Conservation (phyloP, 2,329 filamentous ascomycete species). For the Fusarium neocosmosporiellum region DNA sequence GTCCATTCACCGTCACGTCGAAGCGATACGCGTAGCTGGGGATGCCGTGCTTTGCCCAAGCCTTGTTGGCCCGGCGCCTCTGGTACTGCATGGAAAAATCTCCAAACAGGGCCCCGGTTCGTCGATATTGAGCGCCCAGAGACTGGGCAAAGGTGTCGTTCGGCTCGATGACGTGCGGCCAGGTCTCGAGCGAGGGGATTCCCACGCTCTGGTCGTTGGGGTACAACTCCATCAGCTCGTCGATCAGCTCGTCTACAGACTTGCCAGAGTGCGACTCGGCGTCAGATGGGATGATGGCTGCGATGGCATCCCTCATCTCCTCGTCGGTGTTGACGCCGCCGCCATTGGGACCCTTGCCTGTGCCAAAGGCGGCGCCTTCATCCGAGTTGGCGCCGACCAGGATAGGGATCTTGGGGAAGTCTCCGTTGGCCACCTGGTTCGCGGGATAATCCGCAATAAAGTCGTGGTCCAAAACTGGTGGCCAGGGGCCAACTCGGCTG, state of each 20-base stretch:
- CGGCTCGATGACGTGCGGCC: slow-evolving; percentile 46
- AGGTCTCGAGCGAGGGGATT: slow-evolving; percentile 48
- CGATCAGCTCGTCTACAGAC: slow-evolving; percentile 32
- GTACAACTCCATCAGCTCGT: slow-evolving; percentile 42
- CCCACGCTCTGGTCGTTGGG: slow-evolving; percentile 49
- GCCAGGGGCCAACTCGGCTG: slow-evolving; percentile 17
- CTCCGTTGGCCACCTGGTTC: slow-evolving; percentile 45
- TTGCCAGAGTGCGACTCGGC: slow-evolving; percentile 35
- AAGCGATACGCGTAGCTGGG: slow-evolving; percentile 49
- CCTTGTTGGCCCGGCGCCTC: slow-evolving; percentile 42
- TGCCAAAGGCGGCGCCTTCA: slow-evolving; percentile 43
- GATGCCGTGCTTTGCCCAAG: slow-evolving; percentile 42
- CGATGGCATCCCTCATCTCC: slow-evolving; percentile 39
- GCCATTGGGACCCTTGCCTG: slow-evolving; percentile 27
- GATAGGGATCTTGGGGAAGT: slow-evolving; percentile 50
- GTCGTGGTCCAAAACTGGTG: slow-evolving; percentile 50
- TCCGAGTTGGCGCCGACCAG: slow-evolving; percentile 51
- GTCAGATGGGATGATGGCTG: slow-evolving; percentile 10
- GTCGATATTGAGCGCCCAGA: slow-evolving; percentile 46
- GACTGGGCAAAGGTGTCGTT: slow-evolving; percentile 38
- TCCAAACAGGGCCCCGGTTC: slow-evolving; percentile 45
- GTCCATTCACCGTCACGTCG: slow-evolving; percentile 45
- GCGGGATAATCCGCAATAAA: slow-evolving; percentile 48
- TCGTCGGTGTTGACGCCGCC: slow-evolving; percentile 44
- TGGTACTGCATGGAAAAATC: slow-evolving; percentile 43